phyloP scores from a whole-genome alignment of 2,329 filamentous ascomycete genomes.

The Hypoxylon sp. region DNA sequence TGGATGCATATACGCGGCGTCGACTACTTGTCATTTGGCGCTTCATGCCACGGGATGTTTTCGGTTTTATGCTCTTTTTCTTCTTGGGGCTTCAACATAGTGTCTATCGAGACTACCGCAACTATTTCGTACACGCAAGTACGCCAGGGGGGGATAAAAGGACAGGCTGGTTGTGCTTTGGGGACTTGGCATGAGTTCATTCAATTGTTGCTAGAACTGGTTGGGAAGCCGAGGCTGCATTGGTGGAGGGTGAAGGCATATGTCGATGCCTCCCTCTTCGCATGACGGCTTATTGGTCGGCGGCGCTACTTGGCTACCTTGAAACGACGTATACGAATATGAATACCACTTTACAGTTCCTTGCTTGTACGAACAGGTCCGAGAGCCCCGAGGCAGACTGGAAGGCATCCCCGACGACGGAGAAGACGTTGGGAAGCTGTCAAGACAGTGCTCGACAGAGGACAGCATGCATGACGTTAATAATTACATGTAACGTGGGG shows the following conservation, averaged over 20 bases:
- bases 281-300: constrained; percentile 12
- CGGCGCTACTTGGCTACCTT: constrained; percentile 19
- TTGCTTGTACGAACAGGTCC: constrained; percentile 2
- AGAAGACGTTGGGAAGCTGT: neutral
- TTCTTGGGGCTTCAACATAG: neutral
- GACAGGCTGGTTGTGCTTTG: neutral
- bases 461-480: neutral
- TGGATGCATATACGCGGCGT: constrained; percentile 34
- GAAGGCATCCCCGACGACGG: neutral
- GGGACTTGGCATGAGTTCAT: constrained; percentile 1
- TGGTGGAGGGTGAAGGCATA: neutral
- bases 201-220: neutral
- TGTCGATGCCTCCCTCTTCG: neutral
- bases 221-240: constrained; percentile 10
- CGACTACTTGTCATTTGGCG: constrained; percentile 10
- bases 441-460: no score
- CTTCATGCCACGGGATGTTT: neutral
- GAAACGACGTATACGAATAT: constrained; percentile 35
- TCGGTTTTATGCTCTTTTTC: neutral
- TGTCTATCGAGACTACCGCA: neutral
- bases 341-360: constrained; percentile 17
- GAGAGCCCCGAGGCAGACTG: constrained; percentile 16
- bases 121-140: neutral
- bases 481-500: neutral
- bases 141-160: neutral